These are phyloP conservation scores for Plasmopara muralis DNA, from an alignment of 352 stramenopile species.

Conservation along the genomic window DNA sequence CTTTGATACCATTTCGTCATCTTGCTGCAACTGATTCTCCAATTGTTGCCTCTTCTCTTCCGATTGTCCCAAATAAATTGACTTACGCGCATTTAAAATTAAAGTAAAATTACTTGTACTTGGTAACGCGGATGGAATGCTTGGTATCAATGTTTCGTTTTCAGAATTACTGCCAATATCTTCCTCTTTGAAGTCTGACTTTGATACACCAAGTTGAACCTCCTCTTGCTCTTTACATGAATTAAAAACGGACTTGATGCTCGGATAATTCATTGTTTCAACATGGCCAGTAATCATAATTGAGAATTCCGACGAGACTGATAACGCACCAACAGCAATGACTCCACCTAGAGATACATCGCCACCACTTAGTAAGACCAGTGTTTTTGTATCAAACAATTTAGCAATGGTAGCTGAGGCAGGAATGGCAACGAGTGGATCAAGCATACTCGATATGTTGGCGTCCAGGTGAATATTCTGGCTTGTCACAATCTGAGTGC, in stretches of 20 bases:
- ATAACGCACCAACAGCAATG: conserved; percentile 43
- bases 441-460: conserved; percentile 33
- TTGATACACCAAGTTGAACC: conserved; percentile 12
- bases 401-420: conserved; percentile 6
- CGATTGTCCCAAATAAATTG: conserved; percentile 45
- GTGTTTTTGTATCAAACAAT: conserved; percentile 24
- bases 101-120: conserved; percentile 56
- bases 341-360: conserved; percentile 48
- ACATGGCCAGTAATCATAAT: conserved; percentile 43
- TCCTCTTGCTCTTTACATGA: conserved; percentile 44
- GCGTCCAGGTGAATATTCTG: conserved; percentile 46
- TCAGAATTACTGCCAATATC: conserved; percentile 4
- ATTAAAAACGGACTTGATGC: conserved; percentile 37
- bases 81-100: conserved; percentile 37
- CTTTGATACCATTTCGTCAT: conserved; percentile 15
- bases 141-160: conserved; percentile 9
- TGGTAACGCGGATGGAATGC: conserved; percentile 16
- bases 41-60: conserved; percentile 24
- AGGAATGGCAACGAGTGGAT: conserved; percentile 16
- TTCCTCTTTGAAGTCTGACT: conserved; percentile 12
- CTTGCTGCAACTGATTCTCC: conserved; percentile 13
- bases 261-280: conserved; percentile 35
- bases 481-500: conserved; percentile 34
- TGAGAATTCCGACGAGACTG: conserved; percentile 40
- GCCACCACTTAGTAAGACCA: conserved; percentile 43